phyloP scores from a whole-genome alignment of 129 eudicot genomes.

The Logfia minima region DNA sequence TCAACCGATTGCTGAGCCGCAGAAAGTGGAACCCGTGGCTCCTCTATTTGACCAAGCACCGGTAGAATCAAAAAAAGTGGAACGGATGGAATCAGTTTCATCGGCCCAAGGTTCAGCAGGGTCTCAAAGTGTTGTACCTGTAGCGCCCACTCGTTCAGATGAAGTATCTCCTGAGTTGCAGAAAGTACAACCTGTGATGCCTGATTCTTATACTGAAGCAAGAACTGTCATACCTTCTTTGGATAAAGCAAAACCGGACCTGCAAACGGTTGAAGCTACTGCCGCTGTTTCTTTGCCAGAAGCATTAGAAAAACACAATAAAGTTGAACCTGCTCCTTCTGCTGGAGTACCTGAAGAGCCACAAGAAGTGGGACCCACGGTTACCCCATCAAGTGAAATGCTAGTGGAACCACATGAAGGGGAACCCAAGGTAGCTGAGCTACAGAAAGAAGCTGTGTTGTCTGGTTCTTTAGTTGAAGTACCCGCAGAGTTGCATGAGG shows the following conservation, averaged over 20 bases:
- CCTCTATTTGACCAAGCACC: slow-evolving; percentile 17
- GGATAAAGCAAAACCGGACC: slow-evolving; percentile 18
- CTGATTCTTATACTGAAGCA: background rate
- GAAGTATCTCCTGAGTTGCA: slow-evolving; percentile 26
- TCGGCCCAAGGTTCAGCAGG: slow-evolving; percentile 14
- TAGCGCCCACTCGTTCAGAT: slow-evolving; percentile 4
- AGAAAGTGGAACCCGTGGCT: slow-evolving; percentile 1
- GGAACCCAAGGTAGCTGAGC: slow-evolving; percentile 8
- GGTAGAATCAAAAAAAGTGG: background rate
- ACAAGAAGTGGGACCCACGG: slow-evolving; percentile 3
- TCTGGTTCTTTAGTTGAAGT: slow-evolving; percentile 3
- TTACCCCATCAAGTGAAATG: background rate
- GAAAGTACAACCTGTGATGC: slow-evolving; percentile 29
- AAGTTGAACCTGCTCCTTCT: slow-evolving; percentile 16
- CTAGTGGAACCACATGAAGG: background rate
- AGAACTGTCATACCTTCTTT: slow-evolving; percentile 11
- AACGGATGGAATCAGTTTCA: slow-evolving; percentile 5
- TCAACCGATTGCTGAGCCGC: slow-evolving; percentile 2
- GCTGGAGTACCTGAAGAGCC: slow-evolving; percentile 8
- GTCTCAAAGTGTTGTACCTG: background rate
- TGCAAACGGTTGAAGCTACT: background rate
- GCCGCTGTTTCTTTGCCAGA: background rate
- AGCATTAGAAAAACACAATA: slow-evolving; percentile 1
- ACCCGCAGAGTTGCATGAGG: background rate
- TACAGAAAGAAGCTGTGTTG: background rate